These are phyloP conservation scores for Syncephalastrum contaminatum DNA, from an alignment of 371 early-diverging fungal species.

Conservation along the genomic window DNA sequence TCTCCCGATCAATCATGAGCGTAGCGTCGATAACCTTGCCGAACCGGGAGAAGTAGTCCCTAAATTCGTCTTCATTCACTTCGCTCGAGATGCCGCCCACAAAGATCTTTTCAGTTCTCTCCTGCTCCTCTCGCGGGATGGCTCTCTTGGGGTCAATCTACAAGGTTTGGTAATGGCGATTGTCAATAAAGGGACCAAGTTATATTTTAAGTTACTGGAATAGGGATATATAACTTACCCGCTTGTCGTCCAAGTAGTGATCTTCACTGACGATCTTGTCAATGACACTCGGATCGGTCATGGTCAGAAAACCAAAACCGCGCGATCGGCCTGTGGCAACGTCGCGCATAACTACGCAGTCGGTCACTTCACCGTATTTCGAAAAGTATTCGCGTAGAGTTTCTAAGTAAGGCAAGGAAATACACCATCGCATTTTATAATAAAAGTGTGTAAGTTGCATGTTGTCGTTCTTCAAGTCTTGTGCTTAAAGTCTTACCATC, in stretches of 20 bases:
- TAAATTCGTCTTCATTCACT: slow-evolving; percentile 81
- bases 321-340: slow-evolving; percentile 75
- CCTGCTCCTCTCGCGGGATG: slow-evolving; percentile 77
- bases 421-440: slow-evolving; percentile 2
- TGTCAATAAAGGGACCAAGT: too few species aligned
- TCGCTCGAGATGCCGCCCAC: slow-evolving; percentile 86
- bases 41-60: slow-evolving; percentile 72
- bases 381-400: slow-evolving; percentile 75
- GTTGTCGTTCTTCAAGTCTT: too few species aligned
- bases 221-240: too few species aligned
- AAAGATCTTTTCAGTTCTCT: slow-evolving; percentile 87
- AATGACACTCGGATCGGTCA: slow-evolving; percentile 64
- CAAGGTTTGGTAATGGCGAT: not conserved
- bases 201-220: too few species aligned
- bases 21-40: slow-evolving; percentile 77
- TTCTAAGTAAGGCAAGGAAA: slow-evolving; percentile 36
- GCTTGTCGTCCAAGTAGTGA: slow-evolving; percentile 85
- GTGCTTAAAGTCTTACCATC: slow-evolving; percentile 61
- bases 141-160: slow-evolving; percentile 90
- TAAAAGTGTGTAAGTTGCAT: too few species aligned
- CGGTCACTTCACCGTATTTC: slow-evolving; percentile 67
- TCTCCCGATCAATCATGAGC: slow-evolving; percentile 75
- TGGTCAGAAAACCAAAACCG: slow-evolving; percentile 91
- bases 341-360: slow-evolving; percentile 87
- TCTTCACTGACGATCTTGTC: slow-evolving; percentile 72